phyloP scores from a whole-genome alignment of 2,329 filamentous ascomycete species.

The Fusarium kyushuense region DNA sequence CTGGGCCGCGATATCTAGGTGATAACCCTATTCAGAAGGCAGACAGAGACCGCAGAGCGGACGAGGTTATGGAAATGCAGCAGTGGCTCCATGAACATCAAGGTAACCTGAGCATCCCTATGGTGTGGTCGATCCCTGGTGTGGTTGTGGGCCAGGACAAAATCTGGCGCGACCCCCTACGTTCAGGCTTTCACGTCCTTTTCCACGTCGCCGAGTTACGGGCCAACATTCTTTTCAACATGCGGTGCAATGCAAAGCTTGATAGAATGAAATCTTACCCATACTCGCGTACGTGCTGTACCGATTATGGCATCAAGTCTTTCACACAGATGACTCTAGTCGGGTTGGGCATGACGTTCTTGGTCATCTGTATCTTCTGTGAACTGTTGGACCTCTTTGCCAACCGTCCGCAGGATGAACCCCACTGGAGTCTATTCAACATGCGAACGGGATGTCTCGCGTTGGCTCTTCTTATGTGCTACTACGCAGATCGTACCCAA shows the following conservation, averaged over 20 bases:
- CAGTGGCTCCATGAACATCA: not conserved
- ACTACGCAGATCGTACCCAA: slow-evolving; percentile 45
- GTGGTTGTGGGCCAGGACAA: slow-evolving; percentile 16
- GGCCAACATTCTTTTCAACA: slow-evolving; percentile 62
- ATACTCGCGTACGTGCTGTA: slow-evolving; percentile 65
- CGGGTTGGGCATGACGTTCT: slow-evolving; percentile 15
- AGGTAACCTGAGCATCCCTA: slow-evolving; percentile 16
- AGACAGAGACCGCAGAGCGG: slow-evolving; percentile 4
- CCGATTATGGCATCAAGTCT: slow-evolving; percentile 54
- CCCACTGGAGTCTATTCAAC: slow-evolving; percentile 24
- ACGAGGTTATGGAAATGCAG: slow-evolving; percentile 13
- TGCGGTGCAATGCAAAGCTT: slow-evolving; percentile 62
- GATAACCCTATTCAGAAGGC: slow-evolving; percentile 7
- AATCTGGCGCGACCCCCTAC: slow-evolving; percentile 14
- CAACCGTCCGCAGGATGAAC: not conserved
- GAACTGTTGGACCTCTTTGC: slow-evolving; percentile 1
- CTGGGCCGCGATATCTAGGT: slow-evolving; percentile 35
- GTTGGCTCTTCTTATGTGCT: slow-evolving; percentile 42
- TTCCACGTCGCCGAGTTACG: slow-evolving; percentile 18
- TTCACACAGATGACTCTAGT: slow-evolving; percentile 39
- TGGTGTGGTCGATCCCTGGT: slow-evolving; percentile 28
- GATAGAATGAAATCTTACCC: slow-evolving; percentile 52
- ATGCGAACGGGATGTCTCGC: slow-evolving; percentile 41
- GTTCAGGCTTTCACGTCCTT: slow-evolving; percentile 46
- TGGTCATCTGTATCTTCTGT: slow-evolving; percentile 16